Base-by-base conservation (phyloP, 2,329 filamentous ascomycete genomes). In the Botryotinia convoluta region DNA sequence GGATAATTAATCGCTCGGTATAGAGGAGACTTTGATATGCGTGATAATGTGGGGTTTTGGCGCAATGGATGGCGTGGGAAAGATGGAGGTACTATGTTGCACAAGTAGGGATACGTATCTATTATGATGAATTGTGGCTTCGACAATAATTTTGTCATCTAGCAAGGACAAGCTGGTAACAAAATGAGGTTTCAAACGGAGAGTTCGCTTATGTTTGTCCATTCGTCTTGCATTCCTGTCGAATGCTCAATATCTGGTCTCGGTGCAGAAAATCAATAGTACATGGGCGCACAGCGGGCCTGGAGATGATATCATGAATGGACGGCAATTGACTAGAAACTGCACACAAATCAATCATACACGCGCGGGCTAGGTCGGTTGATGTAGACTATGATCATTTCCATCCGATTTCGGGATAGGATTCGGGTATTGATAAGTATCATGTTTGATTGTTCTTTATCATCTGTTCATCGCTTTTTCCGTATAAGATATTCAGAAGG, bases 381-480 rank as follows among this genome's bases (percentile, higher is more conserved):
- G 8, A 22, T 45, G 4, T 9, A 45, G 44, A 22, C 18, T 45
- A 0, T 22, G 4, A 4, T 22, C 14, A 45, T 8, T 45, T 16
- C 18, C 44, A 4, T 1, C 44, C 0, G 7, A 45, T 20, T 20
- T 20, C 20, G 3, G 20, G 44, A 45, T 45, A 22, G 8, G 3
- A 7, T 45, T 22, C 20, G 44, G 3, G 22, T 16, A 45, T 22
- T 9, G 44, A 45, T 1, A 4, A 45, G 44, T 22, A 45, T 4
- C 20, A 22, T 22, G 10, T 6, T 45, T 20, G 8, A 9, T 22
- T 0, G 1, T 45, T 45, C 44, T 9, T 1, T 0, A 22, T 45
- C 44, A 45, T 45, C 44, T 22, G 18, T 45, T 45, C 8, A 22
- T 45, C 20, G 2, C 7, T 45, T 45, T 22, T 22, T 10, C 7